Conservation (phyloP, 139 green algal genomes). For the Picochlorum sp. region DNA sequence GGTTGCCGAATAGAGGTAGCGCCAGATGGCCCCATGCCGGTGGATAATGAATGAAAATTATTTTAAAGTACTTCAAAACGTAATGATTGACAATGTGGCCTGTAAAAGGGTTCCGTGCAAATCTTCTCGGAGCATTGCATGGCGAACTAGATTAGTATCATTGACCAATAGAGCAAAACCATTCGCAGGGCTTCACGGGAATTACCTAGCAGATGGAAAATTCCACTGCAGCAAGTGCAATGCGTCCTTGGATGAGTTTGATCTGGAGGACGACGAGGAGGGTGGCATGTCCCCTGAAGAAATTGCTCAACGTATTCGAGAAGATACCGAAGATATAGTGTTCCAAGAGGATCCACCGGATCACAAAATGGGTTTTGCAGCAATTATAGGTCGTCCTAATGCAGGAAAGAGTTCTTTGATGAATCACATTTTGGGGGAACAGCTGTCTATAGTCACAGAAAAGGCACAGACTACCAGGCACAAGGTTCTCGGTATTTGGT, state of each 20-base stretch:
- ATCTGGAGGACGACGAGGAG: not conserved
- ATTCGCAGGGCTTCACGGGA: not conserved
- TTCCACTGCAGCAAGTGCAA: not conserved
- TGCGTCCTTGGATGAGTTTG: not conserved
- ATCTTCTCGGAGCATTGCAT: not conserved
- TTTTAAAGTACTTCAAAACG: no score
- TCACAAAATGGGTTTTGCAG: slow-evolving; percentile 68
- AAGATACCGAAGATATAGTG: not conserved
- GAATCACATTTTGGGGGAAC: slow-evolving; percentile 85
- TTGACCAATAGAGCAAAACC: no score
- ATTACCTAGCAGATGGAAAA: not conserved
- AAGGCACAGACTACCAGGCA: slow-evolving; percentile 95
- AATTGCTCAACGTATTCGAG: not conserved
- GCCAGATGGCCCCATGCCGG: slow-evolving; percentile 54
- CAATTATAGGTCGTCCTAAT: slow-evolving; percentile 81
- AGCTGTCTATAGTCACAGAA: slow-evolving; percentile 87
- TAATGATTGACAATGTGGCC: not conserved
- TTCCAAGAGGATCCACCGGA: slow-evolving; percentile 35
- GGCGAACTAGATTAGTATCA: not conserved
- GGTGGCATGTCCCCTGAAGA: slow-evolving; percentile 2
- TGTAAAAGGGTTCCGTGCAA: not conserved
- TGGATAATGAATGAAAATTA: slow-evolving; percentile 13
- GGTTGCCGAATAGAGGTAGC: slow-evolving; percentile 39
- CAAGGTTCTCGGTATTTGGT: slow-evolving; percentile 77
- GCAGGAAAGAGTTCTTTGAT: slow-evolving; percentile 90